A percentile compares a stretch with the other conserved stretches of the same genome.
These are phyloP conservation scores for Patellaria atrata DNA, from an alignment of 495 filamentous ascomycete genomes.

Conservation along the genomic window DNA sequence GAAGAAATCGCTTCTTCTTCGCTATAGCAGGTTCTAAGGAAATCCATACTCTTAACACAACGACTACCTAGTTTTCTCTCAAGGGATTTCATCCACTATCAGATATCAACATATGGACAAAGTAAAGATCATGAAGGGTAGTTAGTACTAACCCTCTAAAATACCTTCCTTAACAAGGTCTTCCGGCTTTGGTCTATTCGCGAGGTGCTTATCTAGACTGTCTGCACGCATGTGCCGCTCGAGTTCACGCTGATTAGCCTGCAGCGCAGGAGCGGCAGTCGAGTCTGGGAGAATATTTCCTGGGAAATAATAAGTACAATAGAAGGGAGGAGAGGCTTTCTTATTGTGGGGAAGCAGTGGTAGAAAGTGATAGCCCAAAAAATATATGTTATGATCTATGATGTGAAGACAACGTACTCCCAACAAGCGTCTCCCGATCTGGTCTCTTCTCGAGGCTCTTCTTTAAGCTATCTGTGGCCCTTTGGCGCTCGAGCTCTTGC, in stretches of 20 bases:
- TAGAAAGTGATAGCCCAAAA: neutral
- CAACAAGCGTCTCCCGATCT: conserved; percentile 50
- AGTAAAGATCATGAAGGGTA: too few relatives aligned
- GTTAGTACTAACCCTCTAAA: conserved; percentile 20
- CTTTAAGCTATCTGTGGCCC: conserved; percentile 47
- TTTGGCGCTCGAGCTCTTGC: conserved; percentile 51
- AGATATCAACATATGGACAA: too few relatives aligned
- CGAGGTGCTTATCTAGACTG: conserved; percentile 67
- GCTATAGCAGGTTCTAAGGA: too few relatives aligned
- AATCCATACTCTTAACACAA: too few relatives aligned
- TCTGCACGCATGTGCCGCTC: conserved; percentile 75
- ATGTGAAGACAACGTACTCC: conserved; percentile 42
- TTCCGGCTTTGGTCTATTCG: conserved; percentile 58
- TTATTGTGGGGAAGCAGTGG: neutral
- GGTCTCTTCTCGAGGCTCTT: conserved; percentile 52
- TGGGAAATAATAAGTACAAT: too few relatives aligned
- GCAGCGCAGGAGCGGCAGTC: conserved; percentile 56
- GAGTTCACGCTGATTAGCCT: conserved; percentile 64
- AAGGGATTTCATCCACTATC: too few relatives aligned
- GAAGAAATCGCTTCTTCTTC: too few relatives aligned
- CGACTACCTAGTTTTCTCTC: too few relatives aligned
- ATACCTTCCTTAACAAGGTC: conserved; percentile 67
- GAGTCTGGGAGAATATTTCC: conserved; percentile 76
- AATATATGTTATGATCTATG: too few relatives aligned
- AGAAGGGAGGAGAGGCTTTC: too few relatives aligned